Evolutionary conservation across 305 asterid species (phyloP).

Genomic region (Lippia alba): DNA sequence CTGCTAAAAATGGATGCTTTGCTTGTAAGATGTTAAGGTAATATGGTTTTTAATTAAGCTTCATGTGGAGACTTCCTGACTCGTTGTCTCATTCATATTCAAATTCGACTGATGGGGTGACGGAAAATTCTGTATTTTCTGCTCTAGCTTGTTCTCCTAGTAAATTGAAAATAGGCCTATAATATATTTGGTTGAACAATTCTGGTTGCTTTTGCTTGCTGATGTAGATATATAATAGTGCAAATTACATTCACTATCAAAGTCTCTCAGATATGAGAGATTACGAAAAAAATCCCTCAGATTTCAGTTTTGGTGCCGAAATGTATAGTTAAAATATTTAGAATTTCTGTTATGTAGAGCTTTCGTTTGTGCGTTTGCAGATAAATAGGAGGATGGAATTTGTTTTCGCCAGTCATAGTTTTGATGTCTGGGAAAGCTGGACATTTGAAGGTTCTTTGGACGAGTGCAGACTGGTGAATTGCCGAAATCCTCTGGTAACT

Average conservation of each 20-base stretch:
- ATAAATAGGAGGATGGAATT: slow-evolving; percentile 98
- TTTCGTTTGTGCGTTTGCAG: slow-evolving; percentile 48
- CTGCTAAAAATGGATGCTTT: slow-evolving; percentile 9
- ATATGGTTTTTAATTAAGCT: background rate
- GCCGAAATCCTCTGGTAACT: slow-evolving; percentile 91
- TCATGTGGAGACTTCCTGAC: background rate
- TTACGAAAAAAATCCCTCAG: too few species aligned
- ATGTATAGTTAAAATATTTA: background rate
- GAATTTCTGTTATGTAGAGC: slow-evolving; percentile 6
- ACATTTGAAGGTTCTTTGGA: slow-evolving; percentile 85
- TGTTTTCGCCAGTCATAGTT: slow-evolving; percentile 95
- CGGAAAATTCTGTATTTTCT: background rate
- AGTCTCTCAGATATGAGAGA: too few species aligned
- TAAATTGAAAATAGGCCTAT: too few species aligned
- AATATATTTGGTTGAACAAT: slow-evolving; percentile 1
- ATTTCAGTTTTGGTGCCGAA: background rate
- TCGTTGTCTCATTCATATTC: slow-evolving; percentile 9
- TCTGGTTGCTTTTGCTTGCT: background rate
- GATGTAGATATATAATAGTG: too few species aligned
- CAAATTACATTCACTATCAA: too few species aligned
- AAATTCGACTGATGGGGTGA: slow-evolving; percentile 7
- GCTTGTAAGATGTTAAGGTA: slow-evolving; percentile 4
- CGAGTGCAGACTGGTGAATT: slow-evolving; percentile 92
- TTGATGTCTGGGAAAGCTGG: slow-evolving; percentile 99
- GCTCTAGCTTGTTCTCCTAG: background rate